phyloP scores from a whole-genome alignment of 805 yeast genomes.

The Tetrapisispora iriomotensis region DNA sequence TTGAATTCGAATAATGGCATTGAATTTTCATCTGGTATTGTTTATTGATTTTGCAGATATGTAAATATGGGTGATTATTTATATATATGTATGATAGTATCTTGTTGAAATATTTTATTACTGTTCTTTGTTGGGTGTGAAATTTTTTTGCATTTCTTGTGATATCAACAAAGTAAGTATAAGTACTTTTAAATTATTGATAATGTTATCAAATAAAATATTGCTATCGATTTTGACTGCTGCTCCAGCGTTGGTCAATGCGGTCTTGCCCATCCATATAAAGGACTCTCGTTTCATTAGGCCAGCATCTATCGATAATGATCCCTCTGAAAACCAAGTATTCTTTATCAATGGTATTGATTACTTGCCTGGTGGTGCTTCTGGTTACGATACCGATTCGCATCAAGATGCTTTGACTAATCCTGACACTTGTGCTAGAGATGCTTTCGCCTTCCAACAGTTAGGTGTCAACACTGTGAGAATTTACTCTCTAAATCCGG shows the following conservation, averaged over 20 bases:
- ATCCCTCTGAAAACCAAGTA: slow-evolving; percentile 38
- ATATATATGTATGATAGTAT: no score
- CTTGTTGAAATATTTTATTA: no score
- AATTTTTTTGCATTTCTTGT: no score
- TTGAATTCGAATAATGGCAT: neutral
- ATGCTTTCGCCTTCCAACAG: slow-evolving; percentile 66
- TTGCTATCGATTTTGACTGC: slow-evolving; percentile 6
- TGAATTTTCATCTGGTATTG: no score
- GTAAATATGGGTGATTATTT: no score
- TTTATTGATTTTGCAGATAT: no score
- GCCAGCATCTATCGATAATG: slow-evolving; percentile 34
- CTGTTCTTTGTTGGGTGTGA: no score
- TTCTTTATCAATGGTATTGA: slow-evolving; percentile 82
- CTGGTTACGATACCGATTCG: slow-evolving; percentile 32
- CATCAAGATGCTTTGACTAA: slow-evolving; percentile 63
- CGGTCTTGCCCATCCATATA: slow-evolving; percentile 48
- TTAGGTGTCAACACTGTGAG: slow-evolving; percentile 80
- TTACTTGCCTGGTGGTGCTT: slow-evolving; percentile 91
- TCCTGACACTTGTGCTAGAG: slow-evolving; percentile 63
- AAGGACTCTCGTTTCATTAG: slow-evolving; percentile 51
- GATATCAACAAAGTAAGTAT: no score
- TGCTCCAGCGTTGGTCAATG: slow-evolving; percentile 24
- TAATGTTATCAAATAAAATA: slow-evolving; percentile 2
- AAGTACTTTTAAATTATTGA: no score
- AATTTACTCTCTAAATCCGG: slow-evolving; percentile 75